Conservation (phyloP, 345 rosid species). For the Eucalyptus tenuipes region DNA sequence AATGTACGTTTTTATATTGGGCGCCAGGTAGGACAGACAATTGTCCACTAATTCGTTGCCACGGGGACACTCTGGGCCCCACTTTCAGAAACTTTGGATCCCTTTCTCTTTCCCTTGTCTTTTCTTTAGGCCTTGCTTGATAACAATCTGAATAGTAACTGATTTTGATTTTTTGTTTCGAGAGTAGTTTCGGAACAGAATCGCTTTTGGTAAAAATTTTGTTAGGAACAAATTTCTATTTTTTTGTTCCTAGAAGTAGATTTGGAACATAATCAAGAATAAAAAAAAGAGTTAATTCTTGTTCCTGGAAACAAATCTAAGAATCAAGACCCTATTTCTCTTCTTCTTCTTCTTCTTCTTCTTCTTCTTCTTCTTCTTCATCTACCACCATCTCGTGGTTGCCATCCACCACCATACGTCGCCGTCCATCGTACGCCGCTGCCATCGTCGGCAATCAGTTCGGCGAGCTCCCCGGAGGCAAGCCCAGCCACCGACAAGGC, state of each 20-base stretch:
- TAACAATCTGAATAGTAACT: accelerated
- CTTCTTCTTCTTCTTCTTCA: no score
- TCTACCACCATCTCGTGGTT: accelerated
- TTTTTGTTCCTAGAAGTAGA: accelerated
- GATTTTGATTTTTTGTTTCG: accelerated
- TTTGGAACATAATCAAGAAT: no score
- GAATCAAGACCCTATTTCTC: no score
- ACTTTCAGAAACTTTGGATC: neutral
- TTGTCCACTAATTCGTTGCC: neutral
- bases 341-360: no score
- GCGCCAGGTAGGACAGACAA: neutral
- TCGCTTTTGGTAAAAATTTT: no score
- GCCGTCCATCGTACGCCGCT: accelerated
- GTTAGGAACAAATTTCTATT: accelerated
- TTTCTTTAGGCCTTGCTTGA: accelerated
- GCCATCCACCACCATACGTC: accelerated
- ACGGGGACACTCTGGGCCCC: neutral
- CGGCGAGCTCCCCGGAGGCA: no score
- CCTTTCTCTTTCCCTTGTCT: neutral
- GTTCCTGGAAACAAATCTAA: accelerated
- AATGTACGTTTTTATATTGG: neutral
- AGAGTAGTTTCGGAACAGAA: accelerated
- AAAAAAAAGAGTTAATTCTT: no score
- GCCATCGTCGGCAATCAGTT: accelerated
- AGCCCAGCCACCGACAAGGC: no score